Evolutionary conservation across 2,329 filamentous ascomycete genomes (phyloP), one percentile per base, ranked within the genome.

Genomic region (Alternaria atra): DNA sequence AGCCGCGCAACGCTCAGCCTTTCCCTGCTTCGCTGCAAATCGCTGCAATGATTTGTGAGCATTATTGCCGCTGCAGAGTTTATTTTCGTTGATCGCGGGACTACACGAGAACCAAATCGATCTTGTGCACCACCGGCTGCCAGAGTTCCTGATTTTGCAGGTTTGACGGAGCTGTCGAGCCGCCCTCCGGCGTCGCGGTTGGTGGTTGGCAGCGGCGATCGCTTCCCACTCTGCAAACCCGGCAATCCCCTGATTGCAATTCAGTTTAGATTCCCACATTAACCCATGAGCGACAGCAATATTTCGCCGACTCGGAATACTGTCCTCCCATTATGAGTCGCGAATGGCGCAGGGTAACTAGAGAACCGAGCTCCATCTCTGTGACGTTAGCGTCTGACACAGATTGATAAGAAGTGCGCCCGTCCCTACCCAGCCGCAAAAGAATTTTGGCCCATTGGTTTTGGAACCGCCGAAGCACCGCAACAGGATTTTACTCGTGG

Each of bases 371-470:
- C 65, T 56, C 55, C 58, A 40, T 52, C 30, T 50, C 63, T 69
- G 59, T 63, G 67, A 66, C 66, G 62, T 66, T 65, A 64, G 60
- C 66, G 56, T 59, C 47, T 60, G 64, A 55, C 57, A 65, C 67
- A 71, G 59, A 60, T 59, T 68, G 65, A 78, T 77, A 78, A 79
- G 73, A 76, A 52, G 63, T 69, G 70, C 73, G 68, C 70, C 71
- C 65, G 67, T 70, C 73, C 73, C 48, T 63, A 52, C 54, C 48
- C 43, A 39, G 48, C 35, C 47, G 42, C 55, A 27, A 52, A 65
- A 60, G 58, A 64, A 63, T 65, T 66, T 69, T 62, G 66, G 64
- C 73, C 73, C 77, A 77, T 78, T 73, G 73, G 68, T 69, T 69
- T 69, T 69, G 66, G 63, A 70, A 69, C 62, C 63, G 63, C 65